Base-by-base conservation (phyloP, 1,284 basidiomycete genomes). In the Ganoderma boninense region DNA sequence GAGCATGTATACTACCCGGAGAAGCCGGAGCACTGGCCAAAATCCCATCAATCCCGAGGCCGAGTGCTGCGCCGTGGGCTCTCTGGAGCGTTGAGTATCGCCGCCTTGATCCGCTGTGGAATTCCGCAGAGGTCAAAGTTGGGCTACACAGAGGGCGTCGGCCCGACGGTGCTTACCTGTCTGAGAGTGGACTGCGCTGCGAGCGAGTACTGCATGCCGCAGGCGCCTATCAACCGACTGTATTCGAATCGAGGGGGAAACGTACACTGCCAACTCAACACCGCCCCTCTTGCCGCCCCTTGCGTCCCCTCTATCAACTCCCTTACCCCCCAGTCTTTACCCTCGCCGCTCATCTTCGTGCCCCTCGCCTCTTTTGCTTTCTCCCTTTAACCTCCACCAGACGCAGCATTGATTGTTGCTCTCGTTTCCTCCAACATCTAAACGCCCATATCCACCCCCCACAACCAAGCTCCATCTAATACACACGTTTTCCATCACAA, bases 351-450 rank as follows among this genome's bases (percentile, higher is more conserved):
- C 66, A 61, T 69, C 65, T 68, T 69, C 62, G 71, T 71, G 68
- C 62, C 74, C 69, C 67, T 67, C 54, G 62, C 68, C 54, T 64
- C 69, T 69, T 65, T 65, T 70, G 65, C 68, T 29, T 65, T 60
- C 54, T 64, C 26, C 71, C 67, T 65, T 73, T 65, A 67, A 61
- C 72, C 71, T 67, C 66, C 62, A 67, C 73, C 73, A 23, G 65
- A 69, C 72, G 75, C 75, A 79, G 76, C 78, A 81, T 79, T 81
- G 80, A 81, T 71, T 81, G 78, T 76, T 78, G 76, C 72, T 57
- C 56, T 62, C 65, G 38, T 52, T 68, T 65, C 46, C 38, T 66
- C 54, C 54, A 52, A 68, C 70, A 42, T 40, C 62, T 11, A 23
- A 62, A 62, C 49, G 69, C 68, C 14, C 14, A 59, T 57, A 69